phyloP scores from a whole-genome alignment of 1,284 basidiomycete species.

The Sporisorium reilianum region DNA sequence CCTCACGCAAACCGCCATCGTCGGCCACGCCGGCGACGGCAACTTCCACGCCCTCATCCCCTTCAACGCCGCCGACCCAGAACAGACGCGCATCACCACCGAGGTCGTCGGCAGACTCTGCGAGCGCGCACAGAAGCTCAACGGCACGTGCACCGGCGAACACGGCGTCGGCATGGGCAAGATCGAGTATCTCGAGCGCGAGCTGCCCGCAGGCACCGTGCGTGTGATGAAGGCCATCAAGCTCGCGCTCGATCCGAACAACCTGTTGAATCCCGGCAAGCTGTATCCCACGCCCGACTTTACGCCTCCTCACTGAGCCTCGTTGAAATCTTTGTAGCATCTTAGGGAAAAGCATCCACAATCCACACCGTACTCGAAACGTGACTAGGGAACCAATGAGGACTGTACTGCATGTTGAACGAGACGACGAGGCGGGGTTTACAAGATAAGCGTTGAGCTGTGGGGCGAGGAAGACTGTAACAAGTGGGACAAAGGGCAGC shows the following conservation, averaged over 20 bases:
- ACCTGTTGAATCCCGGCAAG: slow-evolving; percentile 63
- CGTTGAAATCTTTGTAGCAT: neutral
- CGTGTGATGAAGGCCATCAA: slow-evolving; percentile 59
- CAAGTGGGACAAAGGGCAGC: neutral
- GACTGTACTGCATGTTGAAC: slow-evolving; percentile 28
- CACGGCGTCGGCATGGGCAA: slow-evolving; percentile 63
- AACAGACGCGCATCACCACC: slow-evolving; percentile 65
- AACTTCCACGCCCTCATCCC: slow-evolving; percentile 69
- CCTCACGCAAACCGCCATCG: slow-evolving; percentile 72
- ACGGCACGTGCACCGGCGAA: slow-evolving; percentile 72
- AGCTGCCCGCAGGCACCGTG: slow-evolving; percentile 56
- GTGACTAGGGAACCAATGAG: neutral
- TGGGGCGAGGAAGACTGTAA: neutral
- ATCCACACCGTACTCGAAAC: neutral
- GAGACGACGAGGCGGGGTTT: slow-evolving; percentile 5
- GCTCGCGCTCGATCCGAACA: slow-evolving; percentile 54
- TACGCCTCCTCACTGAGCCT: slow-evolving; percentile 9
- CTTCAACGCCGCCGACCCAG: slow-evolving; percentile 43
- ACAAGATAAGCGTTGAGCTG: slow-evolving; percentile 19
- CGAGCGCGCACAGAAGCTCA: slow-evolving; percentile 71
- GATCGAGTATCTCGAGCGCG: slow-evolving; percentile 53
- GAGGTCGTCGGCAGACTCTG: slow-evolving; percentile 72
- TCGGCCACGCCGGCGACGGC: slow-evolving; percentile 89
- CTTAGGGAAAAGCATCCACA: too few relatives aligned
- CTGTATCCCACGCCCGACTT: slow-evolving; percentile 36